These are phyloP conservation scores for Starmerella lactis-condensi DNA, from an alignment of 805 yeast genomes.

Conservation along the genomic window DNA sequence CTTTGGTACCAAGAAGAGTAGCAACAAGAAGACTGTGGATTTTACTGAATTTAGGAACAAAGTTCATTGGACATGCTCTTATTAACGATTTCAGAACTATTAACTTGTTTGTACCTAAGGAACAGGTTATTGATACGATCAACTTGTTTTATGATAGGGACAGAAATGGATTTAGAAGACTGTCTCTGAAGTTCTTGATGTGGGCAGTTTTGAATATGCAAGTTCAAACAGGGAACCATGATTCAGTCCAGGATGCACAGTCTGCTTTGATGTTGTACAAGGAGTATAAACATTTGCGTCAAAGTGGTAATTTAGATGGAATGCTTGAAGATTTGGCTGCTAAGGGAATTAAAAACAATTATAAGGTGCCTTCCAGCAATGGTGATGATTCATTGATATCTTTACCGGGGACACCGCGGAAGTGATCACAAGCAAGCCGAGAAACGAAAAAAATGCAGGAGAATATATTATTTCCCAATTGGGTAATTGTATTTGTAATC, in stretches of 20 bases:
- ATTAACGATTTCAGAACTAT: conserved; percentile 83
- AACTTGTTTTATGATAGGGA: conserved; percentile 58
- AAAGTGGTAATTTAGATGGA: conserved; percentile 39
- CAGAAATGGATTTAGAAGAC: conserved; percentile 40
- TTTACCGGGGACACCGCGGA: too few species aligned
- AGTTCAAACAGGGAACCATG: conserved; percentile 88
- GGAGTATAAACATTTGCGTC: conserved; percentile 45
- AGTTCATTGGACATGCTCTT: conserved; percentile 89
- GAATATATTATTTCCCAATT: background rate
- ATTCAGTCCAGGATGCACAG: conserved; percentile 87
- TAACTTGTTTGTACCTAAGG: conserved; percentile 68
- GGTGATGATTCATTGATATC: too few species aligned
- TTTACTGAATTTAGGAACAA: conserved; percentile 68
- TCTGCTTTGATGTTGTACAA: conserved; percentile 67
- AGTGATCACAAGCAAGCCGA: too few species aligned
- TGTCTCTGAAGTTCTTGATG: conserved; percentile 72
- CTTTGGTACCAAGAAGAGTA: conserved; percentile 60
- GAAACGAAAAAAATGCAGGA: background rate
- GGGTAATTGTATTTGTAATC: background rate
- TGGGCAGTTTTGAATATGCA: conserved; percentile 54
- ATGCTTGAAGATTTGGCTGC: conserved; percentile 47
- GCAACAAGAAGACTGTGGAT: conserved; percentile 85
- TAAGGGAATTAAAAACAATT: conserved; percentile 24
- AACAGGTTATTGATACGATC: conserved; percentile 80
- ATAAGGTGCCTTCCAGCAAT: conserved; percentile 22